Evolutionary conservation across 495 filamentous ascomycete species (phyloP), one percentile per base, ranked within the genome.

Genomic region (Hypoxylon intermedium): DNA sequence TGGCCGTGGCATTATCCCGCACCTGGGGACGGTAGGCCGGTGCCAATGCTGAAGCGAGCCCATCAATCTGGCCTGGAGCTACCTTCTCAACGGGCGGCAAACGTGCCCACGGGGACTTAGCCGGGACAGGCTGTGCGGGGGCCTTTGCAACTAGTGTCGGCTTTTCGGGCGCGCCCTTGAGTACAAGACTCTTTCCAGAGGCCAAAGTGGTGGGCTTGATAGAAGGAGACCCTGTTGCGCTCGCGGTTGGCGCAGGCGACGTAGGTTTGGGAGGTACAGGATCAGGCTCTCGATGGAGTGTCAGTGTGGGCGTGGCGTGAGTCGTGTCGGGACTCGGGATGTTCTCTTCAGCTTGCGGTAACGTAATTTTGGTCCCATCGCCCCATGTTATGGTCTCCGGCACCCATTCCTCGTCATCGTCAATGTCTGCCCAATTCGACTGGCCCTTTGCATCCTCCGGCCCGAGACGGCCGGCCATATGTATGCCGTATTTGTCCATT

Each of bases 341-440:
- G 31, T 67, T 59, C 44, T 85, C 82, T 31, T 89, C 84, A 26
- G 79, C 70, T 37, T 88, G 84, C 11, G 87, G 85, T 6, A 96
- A 80, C 31, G 86, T 89, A 50, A 92, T 90, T 76, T 98, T 97
- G 11, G 93, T 98, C 26, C 93, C 93, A 73, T 99, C 94, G 61
- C 89, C 92, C 94, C 94, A 99, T 60, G 96, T 91, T 57, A 98
- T 96, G 5, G 89, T 88, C 60, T 98, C 93, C 0, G 94, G 95
- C 2, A 89, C 92, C 94, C 94, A 99, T 70, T 98, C 93, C 52
- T 98, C 94, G 61, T 99, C 94, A 54, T 99, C 94, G 55, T 98
- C 94, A 54, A 98, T 97, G 77, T 99, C 94, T 13, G 95, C 94
- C 94, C 94, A 99, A 12, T 92, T 85, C 47, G 93, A 90, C 56